These are phyloP conservation scores for Pouteria glomerata DNA, from an alignment of 148 eudicot genomes.

Conservation along the genomic window DNA sequence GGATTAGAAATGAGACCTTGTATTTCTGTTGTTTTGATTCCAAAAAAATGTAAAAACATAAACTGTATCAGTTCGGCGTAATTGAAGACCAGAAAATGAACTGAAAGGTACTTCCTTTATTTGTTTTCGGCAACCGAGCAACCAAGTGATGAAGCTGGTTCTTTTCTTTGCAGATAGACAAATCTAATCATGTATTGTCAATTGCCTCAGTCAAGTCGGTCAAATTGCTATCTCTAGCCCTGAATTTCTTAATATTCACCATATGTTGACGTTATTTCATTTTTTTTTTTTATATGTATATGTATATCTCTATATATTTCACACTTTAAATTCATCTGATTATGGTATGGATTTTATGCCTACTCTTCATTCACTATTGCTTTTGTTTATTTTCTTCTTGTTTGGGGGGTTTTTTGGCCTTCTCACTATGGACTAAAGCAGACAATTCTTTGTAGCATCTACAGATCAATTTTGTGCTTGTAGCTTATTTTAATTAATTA, in stretches of 20 bases:
- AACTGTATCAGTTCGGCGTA: neutral
- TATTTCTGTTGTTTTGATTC: neutral
- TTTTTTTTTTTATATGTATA: no score
- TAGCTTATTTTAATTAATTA: neutral
- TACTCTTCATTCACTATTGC: neutral
- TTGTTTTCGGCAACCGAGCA: neutral
- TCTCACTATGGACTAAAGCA: neutral
- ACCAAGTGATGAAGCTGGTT: neutral
- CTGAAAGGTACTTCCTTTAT: neutral
- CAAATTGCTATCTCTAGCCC: neutral
- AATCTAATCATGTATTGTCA: neutral
- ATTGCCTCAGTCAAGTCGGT: neutral
- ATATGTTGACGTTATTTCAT: neutral
- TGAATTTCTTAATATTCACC: neutral
- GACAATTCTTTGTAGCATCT: neutral
- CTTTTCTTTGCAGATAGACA: slow-evolving; percentile 5
- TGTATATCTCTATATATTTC: neutral
- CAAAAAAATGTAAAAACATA: neutral
- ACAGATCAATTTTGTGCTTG: neutral
- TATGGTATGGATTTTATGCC: neutral
- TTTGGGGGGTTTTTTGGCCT: neutral
- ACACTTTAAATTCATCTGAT: neutral
- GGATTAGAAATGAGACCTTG: neutral
- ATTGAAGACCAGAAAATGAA: neutral
- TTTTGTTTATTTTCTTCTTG: neutral